A percentile compares a stretch with the other conserved stretches of the same genome.
Conservation (phyloP, 164 flowering plant species). For the Litsea cubeba region DNA sequence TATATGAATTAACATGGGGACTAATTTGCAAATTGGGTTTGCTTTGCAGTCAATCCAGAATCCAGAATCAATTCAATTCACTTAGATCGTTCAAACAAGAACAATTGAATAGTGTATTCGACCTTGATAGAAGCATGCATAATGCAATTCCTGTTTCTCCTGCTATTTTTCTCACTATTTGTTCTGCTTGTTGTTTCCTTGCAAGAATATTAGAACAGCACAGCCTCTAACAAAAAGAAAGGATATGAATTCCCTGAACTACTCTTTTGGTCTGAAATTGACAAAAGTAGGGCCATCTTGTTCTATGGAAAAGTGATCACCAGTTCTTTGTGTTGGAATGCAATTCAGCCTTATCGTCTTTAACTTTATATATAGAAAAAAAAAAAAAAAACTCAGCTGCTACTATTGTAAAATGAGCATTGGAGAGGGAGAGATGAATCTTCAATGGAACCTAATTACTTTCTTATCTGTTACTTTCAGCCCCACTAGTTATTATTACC, state of each 20-base stretch:
- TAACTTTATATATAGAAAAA: neutral
- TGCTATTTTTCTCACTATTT: neutral
- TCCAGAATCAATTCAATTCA: constrained; percentile 7
- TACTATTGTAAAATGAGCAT: too few relatives aligned
- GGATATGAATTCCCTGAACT: neutral
- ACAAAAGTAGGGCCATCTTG: neutral
- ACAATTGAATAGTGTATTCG: too few relatives aligned
- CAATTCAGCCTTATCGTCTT: neutral
- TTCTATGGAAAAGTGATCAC: neutral
- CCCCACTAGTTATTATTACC: too few relatives aligned
- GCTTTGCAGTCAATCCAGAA: constrained; percentile 6
- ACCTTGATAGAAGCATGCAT: too few relatives aligned
- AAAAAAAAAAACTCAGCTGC: neutral
- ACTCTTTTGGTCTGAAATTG: neutral
- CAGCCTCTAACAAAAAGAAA: neutral
- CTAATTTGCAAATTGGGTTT: too few relatives aligned
- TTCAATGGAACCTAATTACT: too few relatives aligned
- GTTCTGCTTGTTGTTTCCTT: neutral
- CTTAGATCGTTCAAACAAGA: neutral
- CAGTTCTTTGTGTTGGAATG: neutral
- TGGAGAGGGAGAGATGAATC: too few relatives aligned
- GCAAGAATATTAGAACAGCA: neutral
- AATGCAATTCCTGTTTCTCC: neutral
- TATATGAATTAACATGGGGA: too few relatives aligned
- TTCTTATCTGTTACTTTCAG: too few relatives aligned